Conservation (phyloP, 2,329 filamentous ascomycete species). For the Rachicladosporium sp. region DNA sequence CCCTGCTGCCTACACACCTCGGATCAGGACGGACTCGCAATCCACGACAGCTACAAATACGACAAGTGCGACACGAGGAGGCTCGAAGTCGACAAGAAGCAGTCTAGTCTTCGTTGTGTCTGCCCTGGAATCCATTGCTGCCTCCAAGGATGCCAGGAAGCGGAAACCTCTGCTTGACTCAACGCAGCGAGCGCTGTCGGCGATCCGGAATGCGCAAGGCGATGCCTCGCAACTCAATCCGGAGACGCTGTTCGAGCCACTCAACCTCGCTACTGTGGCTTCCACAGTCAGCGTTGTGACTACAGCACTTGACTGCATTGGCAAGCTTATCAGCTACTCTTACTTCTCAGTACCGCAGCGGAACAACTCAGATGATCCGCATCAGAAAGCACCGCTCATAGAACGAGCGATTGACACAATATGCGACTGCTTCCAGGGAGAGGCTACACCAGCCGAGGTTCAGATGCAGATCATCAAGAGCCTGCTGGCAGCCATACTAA, state of each 20-base stretch:
- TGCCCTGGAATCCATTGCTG: slow-evolving; percentile 80
- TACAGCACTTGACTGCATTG: slow-evolving; percentile 89
- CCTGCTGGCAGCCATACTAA: slow-evolving; percentile 82
- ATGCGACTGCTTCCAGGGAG: slow-evolving; percentile 97
- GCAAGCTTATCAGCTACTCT: slow-evolving; percentile 96
- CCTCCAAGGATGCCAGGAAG: slow-evolving; percentile 80
- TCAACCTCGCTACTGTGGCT: slow-evolving; percentile 80
- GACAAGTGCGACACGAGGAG: slow-evolving; percentile 37
- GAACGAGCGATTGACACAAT: slow-evolving; percentile 98
- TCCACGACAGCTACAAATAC: slow-evolving; percentile 42
- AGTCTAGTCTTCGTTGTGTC: slow-evolving; percentile 93
- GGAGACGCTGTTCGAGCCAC: slow-evolving; percentile 78
- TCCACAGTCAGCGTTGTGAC: slow-evolving; percentile 77
- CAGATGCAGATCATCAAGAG: slow-evolving; percentile 98
- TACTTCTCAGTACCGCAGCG: slow-evolving; percentile 64
- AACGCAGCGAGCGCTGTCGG: slow-evolving; percentile 66
- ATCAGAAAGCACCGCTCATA: slow-evolving; percentile 57
- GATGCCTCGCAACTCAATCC: slow-evolving; percentile 75
- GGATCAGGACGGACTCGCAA: slow-evolving; percentile 47
- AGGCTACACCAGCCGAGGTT: slow-evolving; percentile 80
- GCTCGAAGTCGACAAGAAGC: slow-evolving; percentile 55
- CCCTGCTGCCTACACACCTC: slow-evolving; percentile 15
- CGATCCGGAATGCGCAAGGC: slow-evolving; percentile 62
- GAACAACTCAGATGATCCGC: slow-evolving; percentile 4
- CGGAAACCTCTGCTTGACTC: slow-evolving; percentile 75